Evolutionary conservation across 495 filamentous ascomycete genomes (phyloP), one percentile per base, ranked within the genome.

Genomic region (Aspergillus heteromorphus): DNA sequence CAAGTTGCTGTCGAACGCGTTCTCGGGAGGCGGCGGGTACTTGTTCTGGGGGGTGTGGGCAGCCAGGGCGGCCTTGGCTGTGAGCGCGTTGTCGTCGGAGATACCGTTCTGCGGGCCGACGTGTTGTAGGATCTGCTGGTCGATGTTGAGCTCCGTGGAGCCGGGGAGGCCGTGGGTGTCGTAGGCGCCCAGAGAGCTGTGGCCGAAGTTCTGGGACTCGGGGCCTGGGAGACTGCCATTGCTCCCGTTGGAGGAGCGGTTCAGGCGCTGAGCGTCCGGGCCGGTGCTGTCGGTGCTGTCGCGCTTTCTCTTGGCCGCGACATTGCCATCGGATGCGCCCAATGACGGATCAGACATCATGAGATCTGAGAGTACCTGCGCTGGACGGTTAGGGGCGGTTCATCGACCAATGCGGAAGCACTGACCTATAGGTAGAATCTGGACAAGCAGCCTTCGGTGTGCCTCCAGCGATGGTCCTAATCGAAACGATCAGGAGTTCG

Each of bases 111-210:
- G 72, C 5, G 71, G 65, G 13, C 73, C 75, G 23, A 78, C 73
- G 57, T 75, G 73, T 34, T 76, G 74, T n/a, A 78, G 64, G 21
- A 78, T 74, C 49, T 76, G 73, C 45, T 78, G 73, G 54, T 77
- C 74, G 43, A 77, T 77, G 54, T 75, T 76, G 14, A 76, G 58
- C 40, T 76, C 73, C 6, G 74, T 61, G 1, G 68, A 59, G 6
- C 64, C 54, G 56, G 70, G 65, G 19, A 76, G 66, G 10, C 73
- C 70, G 51, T 76, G 65, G 10, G 55, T 58, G 23, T 74, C 73
- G 41, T 75, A 77, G 57, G 67, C 66, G 11, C 64, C 62, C 13
- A 74, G 68, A 4, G 67, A 64, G 41, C 55, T 59, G 30, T 77
- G 73, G 8, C 64, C 60, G 43, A 76, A 77, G 60, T 69, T 73